Base-by-base conservation (phyloP, 768 basidiomycete genomes). In the Lyophyllum atratum region DNA sequence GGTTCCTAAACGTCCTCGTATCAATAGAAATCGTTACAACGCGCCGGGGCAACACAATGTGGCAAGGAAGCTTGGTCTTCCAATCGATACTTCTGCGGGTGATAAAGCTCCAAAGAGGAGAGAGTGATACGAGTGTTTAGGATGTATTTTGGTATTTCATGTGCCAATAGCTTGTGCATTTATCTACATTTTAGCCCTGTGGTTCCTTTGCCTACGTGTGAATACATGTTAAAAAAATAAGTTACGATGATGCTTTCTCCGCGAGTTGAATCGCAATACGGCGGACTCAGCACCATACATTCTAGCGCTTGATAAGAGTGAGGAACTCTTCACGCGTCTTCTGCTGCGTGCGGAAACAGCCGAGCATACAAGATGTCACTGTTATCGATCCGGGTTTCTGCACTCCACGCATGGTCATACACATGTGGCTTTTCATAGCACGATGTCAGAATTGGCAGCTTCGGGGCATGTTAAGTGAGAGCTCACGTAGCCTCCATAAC, bases 331-430 rank as follows among this genome's bases (percentile, higher is more conserved):
- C 95, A 28, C 97, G 85, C 31, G 96, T 99, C 78, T 99, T 98
- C 73, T 98, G 95, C 64, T 95, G 92, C n/a, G 92, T 90, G 58
- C 97, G 85, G 84, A 99, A 99, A 70, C 94, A 97, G 15, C 97
- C 97, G 51, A 98, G 79, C 97, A 99, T 99, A 64, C 95, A 96
- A 5, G 92, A 95, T 6, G 97, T 99, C 44, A 95, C 90, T 0
- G 97, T 99, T 22, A 91, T 85, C 7, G 96, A 83, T 24, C 97
- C 97, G 2, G 96, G 96, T 74, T 99, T 99, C 75, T 99, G 97
- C 9, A 99, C 97, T 52, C 97, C 97, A 60, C 97, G 90, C 96
- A 98, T 98, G 3, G 96, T 95, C 97, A 99, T 99, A 70, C 96
- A 98, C 72, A 98, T 83, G 74, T 98, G 96, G 22, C 93, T 95